These are phyloP conservation scores for Aspergillus uvarum DNA, from an alignment of 2,329 filamentous ascomycete genomes.

Conservation along the genomic window DNA sequence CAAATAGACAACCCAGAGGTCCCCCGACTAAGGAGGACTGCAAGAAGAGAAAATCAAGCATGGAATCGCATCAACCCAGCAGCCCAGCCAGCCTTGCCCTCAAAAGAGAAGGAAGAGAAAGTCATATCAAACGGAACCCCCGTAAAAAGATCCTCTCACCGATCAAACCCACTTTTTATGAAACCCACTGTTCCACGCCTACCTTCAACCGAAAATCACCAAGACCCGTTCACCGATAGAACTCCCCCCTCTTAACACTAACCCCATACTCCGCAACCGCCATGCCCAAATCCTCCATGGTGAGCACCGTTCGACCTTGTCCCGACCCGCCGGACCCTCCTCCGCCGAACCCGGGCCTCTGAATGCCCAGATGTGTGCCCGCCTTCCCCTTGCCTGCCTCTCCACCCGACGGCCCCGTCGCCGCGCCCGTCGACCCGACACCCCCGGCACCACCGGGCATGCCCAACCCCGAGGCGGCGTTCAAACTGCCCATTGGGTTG, in stretches of 20 bases:
- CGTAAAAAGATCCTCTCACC: no score
- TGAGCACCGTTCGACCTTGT: constrained; percentile 89
- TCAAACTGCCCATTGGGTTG: constrained; percentile 86
- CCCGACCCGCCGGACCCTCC: constrained; percentile 79
- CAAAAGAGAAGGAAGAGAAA: no score
- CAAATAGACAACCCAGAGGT: neutral
- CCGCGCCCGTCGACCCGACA: constrained; percentile 53
- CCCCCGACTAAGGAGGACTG: neutral
- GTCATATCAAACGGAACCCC: no score
- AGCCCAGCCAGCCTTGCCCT: no score
- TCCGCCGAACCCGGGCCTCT: constrained; percentile 78
- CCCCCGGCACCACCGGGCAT: constrained; percentile 55
- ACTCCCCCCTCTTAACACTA: constrained; percentile 95
- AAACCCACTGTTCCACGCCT: no score
- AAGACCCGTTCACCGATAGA: constrained; percentile 66
- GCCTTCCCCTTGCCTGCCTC: constrained; percentile 48
- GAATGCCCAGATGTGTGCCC: constrained; percentile 65
- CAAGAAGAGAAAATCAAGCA: neutral
- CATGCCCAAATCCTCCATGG: constrained; percentile 99
- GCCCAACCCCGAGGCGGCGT: constrained; percentile 60
- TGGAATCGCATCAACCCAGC: neutral
- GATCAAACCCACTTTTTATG: no score
- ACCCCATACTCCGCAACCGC: constrained; percentile 97
- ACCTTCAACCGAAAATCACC: no score
- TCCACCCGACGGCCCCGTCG: constrained; percentile 48